These are phyloP conservation scores for Deinandra increscens DNA, from an alignment of 129 eudicot species.

Conservation along the genomic window DNA sequence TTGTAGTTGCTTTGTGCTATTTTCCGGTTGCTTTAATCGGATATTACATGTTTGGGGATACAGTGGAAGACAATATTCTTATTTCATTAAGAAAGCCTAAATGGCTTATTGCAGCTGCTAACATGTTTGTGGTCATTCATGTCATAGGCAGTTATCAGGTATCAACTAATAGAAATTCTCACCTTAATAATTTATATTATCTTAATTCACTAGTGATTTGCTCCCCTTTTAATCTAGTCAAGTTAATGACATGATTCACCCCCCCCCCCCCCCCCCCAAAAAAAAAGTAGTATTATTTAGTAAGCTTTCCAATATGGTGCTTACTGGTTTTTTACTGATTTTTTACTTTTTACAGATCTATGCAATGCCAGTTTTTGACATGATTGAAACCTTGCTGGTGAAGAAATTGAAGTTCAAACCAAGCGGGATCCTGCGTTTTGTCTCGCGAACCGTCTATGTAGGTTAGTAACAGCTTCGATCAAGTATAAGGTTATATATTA, in stretches of 20 bases:
- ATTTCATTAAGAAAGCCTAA: constrained; percentile 55
- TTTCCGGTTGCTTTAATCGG: constrained; percentile 75
- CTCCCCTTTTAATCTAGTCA: not conserved
- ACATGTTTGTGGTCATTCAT: constrained; percentile 67
- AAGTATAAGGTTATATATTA: not conserved
- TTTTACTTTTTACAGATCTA: constrained; percentile 47
- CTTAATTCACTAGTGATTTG: not conserved
- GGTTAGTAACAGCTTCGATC: constrained; percentile 43
- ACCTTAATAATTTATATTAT: not conserved
- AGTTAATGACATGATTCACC: too few species aligned
- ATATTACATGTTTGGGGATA: constrained; percentile 53
- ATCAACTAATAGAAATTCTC: not conserved
- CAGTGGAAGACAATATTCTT: constrained; percentile 57
- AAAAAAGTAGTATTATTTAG: not conserved
- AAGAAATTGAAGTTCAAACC: constrained; percentile 58
- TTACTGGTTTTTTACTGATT: not conserved
- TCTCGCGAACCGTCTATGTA: constrained; percentile 53
- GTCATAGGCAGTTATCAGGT: constrained; percentile 83
- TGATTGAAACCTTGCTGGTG: constrained; percentile 69
- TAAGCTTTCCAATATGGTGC: not conserved
- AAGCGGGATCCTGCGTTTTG: constrained; percentile 45
- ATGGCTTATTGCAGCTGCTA: constrained; percentile 74
- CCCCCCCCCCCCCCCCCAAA: too few species aligned
- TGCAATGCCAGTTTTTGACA: constrained; percentile 83
- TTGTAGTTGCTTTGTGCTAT: constrained; percentile 63